phyloP scores from a whole-genome alignment of 2,329 filamentous ascomycete genomes.

The Clarireedia hainanense region DNA sequence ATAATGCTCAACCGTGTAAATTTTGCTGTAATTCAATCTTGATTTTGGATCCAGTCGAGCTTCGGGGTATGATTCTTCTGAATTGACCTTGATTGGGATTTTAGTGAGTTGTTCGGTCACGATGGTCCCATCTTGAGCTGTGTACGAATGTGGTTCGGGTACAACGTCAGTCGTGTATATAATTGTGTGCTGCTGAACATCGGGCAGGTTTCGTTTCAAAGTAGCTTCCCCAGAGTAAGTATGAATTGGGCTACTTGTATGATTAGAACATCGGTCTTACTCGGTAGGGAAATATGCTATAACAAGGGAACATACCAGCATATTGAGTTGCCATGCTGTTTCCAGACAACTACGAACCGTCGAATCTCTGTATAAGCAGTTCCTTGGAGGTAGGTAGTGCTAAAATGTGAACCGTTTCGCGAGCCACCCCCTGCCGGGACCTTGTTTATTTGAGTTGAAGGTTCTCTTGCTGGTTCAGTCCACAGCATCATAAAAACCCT shows the following conservation, averaged over 20 bases:
- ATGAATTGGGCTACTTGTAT: conserved; percentile 15
- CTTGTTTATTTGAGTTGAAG: neutral
- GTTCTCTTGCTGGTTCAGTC: conserved; percentile 17
- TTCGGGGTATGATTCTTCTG: neutral
- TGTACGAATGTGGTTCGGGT: neutral
- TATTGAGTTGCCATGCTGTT: conserved; percentile 17
- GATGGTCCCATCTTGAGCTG: neutral
- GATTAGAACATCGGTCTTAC: neutral
- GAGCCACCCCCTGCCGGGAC: conserved; percentile 2
- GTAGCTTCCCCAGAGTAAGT: conserved; percentile 20
- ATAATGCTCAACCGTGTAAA: conserved; percentile 22
- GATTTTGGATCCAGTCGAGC: conserved; percentile 2
- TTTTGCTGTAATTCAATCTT: conserved; percentile 21
- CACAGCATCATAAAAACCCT: conserved; percentile 24
- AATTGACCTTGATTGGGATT: conserved; percentile 16
- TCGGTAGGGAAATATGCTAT: neutral
- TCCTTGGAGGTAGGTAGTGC: conserved; percentile 10
- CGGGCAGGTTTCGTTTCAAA: conserved; percentile 15
- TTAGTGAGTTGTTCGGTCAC: conserved; percentile 13
- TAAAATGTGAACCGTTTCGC: conserved; percentile 7
- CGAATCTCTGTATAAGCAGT: conserved; percentile 19
- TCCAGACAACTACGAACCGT: conserved; percentile 19
- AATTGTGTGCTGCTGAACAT: neutral
- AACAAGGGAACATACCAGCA: conserved; percentile 12
- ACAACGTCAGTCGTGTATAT: neutral